phyloP scores from a whole-genome alignment of 2,329 filamentous ascomycete genomes.

The Ceratocystis cubensis region DNA sequence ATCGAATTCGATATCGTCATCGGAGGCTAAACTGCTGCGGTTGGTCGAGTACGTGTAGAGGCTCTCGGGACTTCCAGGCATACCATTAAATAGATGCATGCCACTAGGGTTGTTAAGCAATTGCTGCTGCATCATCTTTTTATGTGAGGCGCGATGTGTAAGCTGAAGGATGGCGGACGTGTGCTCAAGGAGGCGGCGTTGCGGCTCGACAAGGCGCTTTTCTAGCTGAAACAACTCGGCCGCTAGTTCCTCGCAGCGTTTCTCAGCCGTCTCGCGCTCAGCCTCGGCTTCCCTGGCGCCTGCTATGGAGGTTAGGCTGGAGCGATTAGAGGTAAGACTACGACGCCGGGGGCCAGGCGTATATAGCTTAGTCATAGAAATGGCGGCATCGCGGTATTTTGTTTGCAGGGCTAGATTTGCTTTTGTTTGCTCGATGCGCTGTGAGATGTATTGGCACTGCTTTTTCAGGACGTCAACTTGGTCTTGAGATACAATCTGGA shows the following conservation, averaged over 20 bases:
- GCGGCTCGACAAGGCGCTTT: constrained; percentile 60
- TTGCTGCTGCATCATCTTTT: constrained; percentile 27
- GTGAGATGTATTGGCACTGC: constrained; percentile 57
- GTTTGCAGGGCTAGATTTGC: constrained; percentile 78
- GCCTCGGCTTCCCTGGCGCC: constrained; percentile 52
- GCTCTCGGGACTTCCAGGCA: constrained; percentile 65
- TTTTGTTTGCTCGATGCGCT: constrained; percentile 68
- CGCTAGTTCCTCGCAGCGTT: constrained; percentile 74
- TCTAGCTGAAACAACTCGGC: constrained; percentile 69
- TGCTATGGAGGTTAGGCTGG: constrained; percentile 31
- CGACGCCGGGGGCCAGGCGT: constrained; percentile 43
- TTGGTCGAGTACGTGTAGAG: constrained; percentile 56
- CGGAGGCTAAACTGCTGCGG: constrained; percentile 43
- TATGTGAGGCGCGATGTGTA: constrained; percentile 67
- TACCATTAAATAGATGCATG: constrained; percentile 37
- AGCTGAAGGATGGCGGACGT: constrained; percentile 86
- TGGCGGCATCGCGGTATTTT: constrained; percentile 87
- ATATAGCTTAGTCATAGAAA: constrained; percentile 73
- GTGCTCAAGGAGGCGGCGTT: constrained; percentile 69
- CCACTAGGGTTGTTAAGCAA: constrained; percentile 29
- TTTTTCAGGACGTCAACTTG: constrained; percentile 89
- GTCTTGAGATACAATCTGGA: constrained; percentile 75
- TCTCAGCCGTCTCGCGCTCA: constrained; percentile 61
- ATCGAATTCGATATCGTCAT: constrained; percentile 61
- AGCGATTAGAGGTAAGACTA: constrained; percentile 40